Conservation (phyloP, 192 early-diverging fungal species). For the Coemansia sp. region DNA sequence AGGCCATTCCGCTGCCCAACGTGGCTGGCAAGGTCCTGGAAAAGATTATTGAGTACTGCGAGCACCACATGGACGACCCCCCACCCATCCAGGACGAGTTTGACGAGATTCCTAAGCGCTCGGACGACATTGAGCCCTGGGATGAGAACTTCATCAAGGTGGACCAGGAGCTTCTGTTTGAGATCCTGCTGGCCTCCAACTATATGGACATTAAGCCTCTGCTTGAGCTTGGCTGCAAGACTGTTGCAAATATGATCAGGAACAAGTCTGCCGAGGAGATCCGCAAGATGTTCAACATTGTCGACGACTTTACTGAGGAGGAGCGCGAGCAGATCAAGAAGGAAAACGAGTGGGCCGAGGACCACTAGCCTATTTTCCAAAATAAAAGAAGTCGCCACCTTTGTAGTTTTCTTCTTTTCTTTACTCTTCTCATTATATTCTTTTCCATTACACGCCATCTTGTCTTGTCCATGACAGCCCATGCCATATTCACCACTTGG, state of each 20-base stretch:
- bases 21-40: constrained; percentile 67
- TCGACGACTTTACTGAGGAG: constrained; percentile 92
- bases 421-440: too few species aligned
- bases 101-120: constrained; percentile 56
- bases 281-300: constrained; percentile 93
- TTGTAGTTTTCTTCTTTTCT: not conserved
- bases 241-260: constrained; percentile 96
- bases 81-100: constrained; percentile 50
- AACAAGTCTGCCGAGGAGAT: constrained; percentile 92
- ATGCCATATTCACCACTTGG: too few species aligned
- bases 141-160: constrained; percentile 75
- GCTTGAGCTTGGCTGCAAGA: constrained; percentile 96
- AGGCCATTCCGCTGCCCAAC: constrained; percentile 74
- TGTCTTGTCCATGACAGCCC: too few species aligned
- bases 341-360: constrained; percentile 77
- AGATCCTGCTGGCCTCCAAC: constrained; percentile 81
- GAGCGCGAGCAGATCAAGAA: constrained; percentile 88
- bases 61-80: constrained; percentile 72
- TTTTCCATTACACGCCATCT: too few species aligned
- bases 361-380: constrained; percentile 25
- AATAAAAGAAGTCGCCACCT: not conserved
- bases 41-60: constrained; percentile 83
- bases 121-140: constrained; percentile 75
- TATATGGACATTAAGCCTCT: constrained; percentile 96
- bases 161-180: constrained; percentile 75